phyloP scores from a whole-genome alignment of 495 filamentous ascomycete species.

The Hypoxylon lenormandii region DNA sequence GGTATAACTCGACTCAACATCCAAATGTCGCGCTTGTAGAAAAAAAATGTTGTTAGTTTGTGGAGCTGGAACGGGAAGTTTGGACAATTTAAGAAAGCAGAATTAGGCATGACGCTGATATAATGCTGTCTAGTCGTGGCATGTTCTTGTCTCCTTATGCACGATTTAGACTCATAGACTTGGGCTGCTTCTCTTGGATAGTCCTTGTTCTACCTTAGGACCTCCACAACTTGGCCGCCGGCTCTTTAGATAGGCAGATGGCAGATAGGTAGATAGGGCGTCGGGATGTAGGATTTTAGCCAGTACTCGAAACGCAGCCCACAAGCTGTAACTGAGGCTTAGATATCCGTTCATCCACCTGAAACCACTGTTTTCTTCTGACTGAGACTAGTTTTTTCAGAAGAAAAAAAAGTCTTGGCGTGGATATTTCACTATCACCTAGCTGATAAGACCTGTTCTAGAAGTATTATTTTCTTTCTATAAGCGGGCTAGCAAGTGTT shows the following conservation, averaged over 20 bases:
- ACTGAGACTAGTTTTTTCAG: conserved; percentile 1
- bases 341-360: conserved; percentile 33
- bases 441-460: not conserved
- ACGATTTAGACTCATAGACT: not conserved
- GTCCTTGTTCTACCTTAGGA: conserved; percentile 11
- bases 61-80: conserved; percentile 25
- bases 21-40: conserved; percentile 17
- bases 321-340: conserved; percentile 39
- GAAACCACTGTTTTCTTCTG: conserved; percentile 33
- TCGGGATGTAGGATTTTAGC: conserved; percentile 25
- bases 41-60: conserved; percentile 24
- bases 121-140: conserved; percentile 20
- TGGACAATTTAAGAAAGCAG: conserved; percentile 31
- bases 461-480: no score
- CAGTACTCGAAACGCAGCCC: conserved; percentile 29
- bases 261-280: no score
- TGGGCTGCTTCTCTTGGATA: not conserved
- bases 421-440: conserved; percentile 5
- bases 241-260: conserved; percentile 18
- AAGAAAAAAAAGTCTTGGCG: conserved; percentile 18
- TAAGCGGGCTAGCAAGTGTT: no score
- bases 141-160: conserved; percentile 19
- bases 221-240: conserved; percentile 19
- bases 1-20: conserved; percentile 22
- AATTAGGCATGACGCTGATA: conserved; percentile 36